These are phyloP conservation scores for Parathielavia hyrcaniae DNA, from an alignment of 495 filamentous ascomycete species.

Conservation along the genomic window DNA sequence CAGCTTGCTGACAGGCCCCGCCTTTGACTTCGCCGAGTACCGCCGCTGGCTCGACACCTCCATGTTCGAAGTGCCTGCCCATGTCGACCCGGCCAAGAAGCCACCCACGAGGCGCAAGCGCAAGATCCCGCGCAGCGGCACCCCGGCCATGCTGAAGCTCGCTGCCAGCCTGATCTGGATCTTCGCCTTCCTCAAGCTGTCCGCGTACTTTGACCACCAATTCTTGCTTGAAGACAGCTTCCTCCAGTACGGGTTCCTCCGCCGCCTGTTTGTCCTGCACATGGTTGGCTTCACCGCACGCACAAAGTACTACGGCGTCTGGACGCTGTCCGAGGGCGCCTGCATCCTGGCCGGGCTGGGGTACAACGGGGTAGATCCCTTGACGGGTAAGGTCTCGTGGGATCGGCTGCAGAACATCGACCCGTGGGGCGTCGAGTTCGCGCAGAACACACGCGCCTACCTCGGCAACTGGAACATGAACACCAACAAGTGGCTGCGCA, in stretches of 20 bases:
- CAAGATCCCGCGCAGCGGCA: constrained; percentile 86
- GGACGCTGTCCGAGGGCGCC: constrained; percentile 86
- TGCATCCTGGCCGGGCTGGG: constrained; percentile 92
- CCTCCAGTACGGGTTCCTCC: constrained; percentile 59
- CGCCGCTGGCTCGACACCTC: constrained; percentile 84
- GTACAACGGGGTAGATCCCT: constrained; percentile 84
- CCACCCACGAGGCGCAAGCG: constrained; percentile 85
- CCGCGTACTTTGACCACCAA: constrained; percentile 54
- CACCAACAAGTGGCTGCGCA: constrained; percentile 93
- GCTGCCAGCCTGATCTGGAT: constrained; percentile 71
- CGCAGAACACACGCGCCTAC: constrained; percentile 85
- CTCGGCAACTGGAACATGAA: constrained; percentile 97
- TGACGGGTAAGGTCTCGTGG: constrained; percentile 79
- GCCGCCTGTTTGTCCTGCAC: constrained; percentile 68
- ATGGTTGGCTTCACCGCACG: constrained; percentile 76
- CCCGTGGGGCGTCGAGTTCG: constrained; percentile 73
- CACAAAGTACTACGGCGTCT: constrained; percentile 92
- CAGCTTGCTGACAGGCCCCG: constrained; percentile 74
- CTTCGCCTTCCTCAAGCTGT: constrained; percentile 66
- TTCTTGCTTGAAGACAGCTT: constrained; percentile 54
- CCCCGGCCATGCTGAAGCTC: constrained; percentile 74
- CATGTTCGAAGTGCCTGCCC: constrained; percentile 83
- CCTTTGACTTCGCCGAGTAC: constrained; percentile 93
- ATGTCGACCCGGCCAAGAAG: constrained; percentile 69
- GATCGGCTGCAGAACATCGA: constrained; percentile 81